These are phyloP conservation scores for Claviceps cyperi DNA, from an alignment of 2,329 filamentous ascomycete species.

Conservation along the genomic window DNA sequence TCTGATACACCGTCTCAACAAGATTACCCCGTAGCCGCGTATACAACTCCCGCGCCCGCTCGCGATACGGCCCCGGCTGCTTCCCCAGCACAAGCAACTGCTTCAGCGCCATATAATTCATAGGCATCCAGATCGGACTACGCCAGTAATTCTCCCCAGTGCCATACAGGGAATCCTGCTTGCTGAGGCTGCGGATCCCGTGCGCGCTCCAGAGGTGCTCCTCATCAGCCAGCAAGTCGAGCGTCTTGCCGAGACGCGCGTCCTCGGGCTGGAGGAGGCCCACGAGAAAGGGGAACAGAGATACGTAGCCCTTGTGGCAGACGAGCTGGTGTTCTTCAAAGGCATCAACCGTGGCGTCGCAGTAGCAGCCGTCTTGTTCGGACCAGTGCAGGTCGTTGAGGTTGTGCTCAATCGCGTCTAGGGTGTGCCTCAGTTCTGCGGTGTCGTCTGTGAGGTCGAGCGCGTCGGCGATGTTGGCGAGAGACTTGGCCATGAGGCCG, in stretches of 20 bases:
- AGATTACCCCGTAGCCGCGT: constrained; percentile 65
- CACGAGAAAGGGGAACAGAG: constrained; percentile 80
- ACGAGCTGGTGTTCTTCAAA: constrained; percentile 83
- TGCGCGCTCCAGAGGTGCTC: constrained; percentile 80
- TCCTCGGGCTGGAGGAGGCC: constrained; percentile 64
- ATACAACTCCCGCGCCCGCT: constrained; percentile 60
- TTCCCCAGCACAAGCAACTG: constrained; percentile 57
- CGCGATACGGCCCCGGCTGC: constrained; percentile 51
- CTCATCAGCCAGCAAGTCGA: constrained; percentile 67
- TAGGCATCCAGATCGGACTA: constrained; percentile 87
- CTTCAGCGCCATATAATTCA: constrained; percentile 78
- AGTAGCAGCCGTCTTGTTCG: constrained; percentile 66
- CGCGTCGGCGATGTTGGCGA: constrained; percentile 62
- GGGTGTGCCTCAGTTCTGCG: constrained; percentile 53
- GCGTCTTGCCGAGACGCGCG: constrained; percentile 55
- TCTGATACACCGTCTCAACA: constrained; percentile 74
- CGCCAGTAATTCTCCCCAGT: constrained; percentile 97
- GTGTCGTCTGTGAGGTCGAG: constrained; percentile 68
- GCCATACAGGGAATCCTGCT: constrained; percentile 67
- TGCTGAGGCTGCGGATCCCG: constrained; percentile 82
- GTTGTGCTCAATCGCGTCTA: constrained; percentile 69
- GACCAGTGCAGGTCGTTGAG: constrained; percentile 92
- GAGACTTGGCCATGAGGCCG: constrained; percentile 84
- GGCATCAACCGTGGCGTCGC: constrained; percentile 87
- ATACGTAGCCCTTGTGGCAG: constrained; percentile 94